Conservation (phyloP, 2,329 filamentous ascomycete genomes). For the Metarhizium humberi region DNA sequence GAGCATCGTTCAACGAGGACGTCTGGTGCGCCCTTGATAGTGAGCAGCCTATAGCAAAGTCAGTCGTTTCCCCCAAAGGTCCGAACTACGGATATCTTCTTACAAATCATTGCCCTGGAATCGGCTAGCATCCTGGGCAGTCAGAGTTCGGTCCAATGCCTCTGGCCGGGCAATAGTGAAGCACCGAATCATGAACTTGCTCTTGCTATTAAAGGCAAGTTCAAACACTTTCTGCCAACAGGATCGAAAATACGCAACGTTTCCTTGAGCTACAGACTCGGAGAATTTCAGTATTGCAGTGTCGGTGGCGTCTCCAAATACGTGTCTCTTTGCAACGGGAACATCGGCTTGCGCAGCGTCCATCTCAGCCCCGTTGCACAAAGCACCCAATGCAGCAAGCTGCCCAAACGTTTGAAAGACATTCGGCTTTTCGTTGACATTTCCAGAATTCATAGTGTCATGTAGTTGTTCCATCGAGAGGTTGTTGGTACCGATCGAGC, state of each 20-base stretch:
- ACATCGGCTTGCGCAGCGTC: conserved; percentile 53
- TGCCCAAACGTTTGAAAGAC: conserved; percentile 36
- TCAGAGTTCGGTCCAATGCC: conserved; percentile 25
- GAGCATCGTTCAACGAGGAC: conserved; percentile 58
- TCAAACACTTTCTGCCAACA: conserved; percentile 59
- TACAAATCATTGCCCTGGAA: conserved; percentile 29
- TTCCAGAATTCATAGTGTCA: conserved; percentile 21
- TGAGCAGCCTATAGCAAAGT: conserved; percentile 38
- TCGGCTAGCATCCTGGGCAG: conserved; percentile 20
- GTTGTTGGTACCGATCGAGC: conserved; percentile 43
- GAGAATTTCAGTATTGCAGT: conserved; percentile 65
- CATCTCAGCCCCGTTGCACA: conserved; percentile 71
- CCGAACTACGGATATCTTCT: conserved; percentile 11
- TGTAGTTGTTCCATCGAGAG: conserved; percentile 42
- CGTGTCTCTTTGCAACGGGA: conserved; percentile 50
- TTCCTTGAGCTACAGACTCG: conserved; percentile 44
- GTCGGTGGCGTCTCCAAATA: conserved; percentile 70
- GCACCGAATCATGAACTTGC: conserved; percentile 69
- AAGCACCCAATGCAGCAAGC: conserved; percentile 49
- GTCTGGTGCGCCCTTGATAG: conserved; percentile 74
- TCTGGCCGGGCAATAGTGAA: conserved; percentile 35
- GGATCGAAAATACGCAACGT: conserved; percentile 49
- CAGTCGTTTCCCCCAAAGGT: not conserved
- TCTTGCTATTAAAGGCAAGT: conserved; percentile 71
- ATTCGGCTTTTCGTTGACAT: conserved; percentile 21